Base-by-base conservation (phyloP, 306 rosid genomes). In the Dalbergia oliveri region DNA sequence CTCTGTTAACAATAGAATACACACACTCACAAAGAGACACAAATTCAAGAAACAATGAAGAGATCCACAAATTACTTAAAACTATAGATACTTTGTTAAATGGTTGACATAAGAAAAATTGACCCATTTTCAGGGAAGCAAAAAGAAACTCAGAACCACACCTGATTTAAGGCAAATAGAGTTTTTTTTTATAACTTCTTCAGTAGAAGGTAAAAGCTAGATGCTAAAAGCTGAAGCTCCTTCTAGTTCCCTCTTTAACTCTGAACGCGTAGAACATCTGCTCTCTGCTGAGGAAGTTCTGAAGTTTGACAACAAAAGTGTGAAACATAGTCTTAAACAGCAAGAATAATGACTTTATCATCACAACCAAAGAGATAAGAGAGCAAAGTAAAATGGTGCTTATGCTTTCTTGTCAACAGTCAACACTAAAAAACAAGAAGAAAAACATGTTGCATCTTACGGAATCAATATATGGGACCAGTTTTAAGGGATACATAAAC, bases 271-370 rank as follows among this genome's bases (percentile, higher is more conserved):
- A 10, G 57, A 43, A 43, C 47, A 43, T 7, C 11, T 47, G 13
- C 15, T 6, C 15, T 61, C 12, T 65, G 56, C 26, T 10, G 43
- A 31, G 47, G 83, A 59, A 69, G 69, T 34, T 71, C 41, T 37
- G 50, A 44, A 8, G 73, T 43, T 71, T 49, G 67, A 61, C n/a
- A 45, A 58, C 37, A 15, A 34, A 21, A 57, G 62, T 50, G 69
- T 69, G 83, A 67, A 74, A 82, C 78, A 87, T 66, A 33, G 85
- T 37, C 62, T 76, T 82, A 51, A 75, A 73, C 44, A 84, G 79
- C 31, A 60, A 73, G 75, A 63, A 75, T 1, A 53, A 76, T 1
- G 84, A 70, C 33, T 76, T 60, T 77, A 85, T 85, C 84, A 84
- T 47, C 35, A 79, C 66, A 18, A 51, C 58, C 53, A 73, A 56